phyloP scores from a whole-genome alignment of 1,284 basidiomycete species.

The Austroboletus niveus region DNA sequence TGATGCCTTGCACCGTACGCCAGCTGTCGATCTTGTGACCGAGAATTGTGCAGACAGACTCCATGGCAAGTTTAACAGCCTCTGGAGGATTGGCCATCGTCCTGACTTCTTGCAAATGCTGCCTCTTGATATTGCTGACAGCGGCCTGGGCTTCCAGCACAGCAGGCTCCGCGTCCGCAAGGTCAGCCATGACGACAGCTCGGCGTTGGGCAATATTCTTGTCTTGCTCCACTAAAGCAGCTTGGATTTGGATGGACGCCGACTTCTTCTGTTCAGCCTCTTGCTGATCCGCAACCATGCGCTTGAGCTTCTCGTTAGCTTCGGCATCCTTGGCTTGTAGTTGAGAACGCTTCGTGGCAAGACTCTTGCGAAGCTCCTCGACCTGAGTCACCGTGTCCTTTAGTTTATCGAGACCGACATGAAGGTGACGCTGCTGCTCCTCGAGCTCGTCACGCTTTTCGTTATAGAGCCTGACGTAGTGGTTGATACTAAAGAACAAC shows the following conservation, averaged over 20 bases:
- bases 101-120: conserved; percentile 96
- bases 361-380: conserved; percentile 92
- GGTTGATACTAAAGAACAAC: conserved; percentile 73
- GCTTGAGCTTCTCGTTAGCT: conserved; percentile 95
- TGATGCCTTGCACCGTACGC: conserved; percentile 95
- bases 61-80: conserved; percentile 98
- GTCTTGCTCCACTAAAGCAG: conserved; percentile 90
- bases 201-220: conserved; percentile 86
- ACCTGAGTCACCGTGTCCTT: conserved; percentile 95
- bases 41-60: conserved; percentile 97
- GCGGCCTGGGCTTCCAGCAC: conserved; percentile 94
- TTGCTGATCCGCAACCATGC: conserved; percentile 98
- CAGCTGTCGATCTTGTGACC: conserved; percentile 97
- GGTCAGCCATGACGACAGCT: conserved; percentile 89
- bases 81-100: conserved; percentile 99
- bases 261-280: conserved; percentile 98
- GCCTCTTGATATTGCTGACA: conserved; percentile 96
- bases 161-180: conserved; percentile 97
- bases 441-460: conserved; percentile 99
- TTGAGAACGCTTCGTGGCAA: conserved; percentile 92
- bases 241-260: conserved; percentile 95
- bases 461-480: conserved; percentile 94
- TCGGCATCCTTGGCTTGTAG: conserved; percentile 91
- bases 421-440: conserved; percentile 98
- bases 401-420: conserved; percentile 97